A percentile compares a stretch with the other conserved stretches of the same genome.
These are phyloP conservation scores for Penicillium sp. DNA, from an alignment of 2,329 filamentous ascomycete genomes.

Conservation along the genomic window DNA sequence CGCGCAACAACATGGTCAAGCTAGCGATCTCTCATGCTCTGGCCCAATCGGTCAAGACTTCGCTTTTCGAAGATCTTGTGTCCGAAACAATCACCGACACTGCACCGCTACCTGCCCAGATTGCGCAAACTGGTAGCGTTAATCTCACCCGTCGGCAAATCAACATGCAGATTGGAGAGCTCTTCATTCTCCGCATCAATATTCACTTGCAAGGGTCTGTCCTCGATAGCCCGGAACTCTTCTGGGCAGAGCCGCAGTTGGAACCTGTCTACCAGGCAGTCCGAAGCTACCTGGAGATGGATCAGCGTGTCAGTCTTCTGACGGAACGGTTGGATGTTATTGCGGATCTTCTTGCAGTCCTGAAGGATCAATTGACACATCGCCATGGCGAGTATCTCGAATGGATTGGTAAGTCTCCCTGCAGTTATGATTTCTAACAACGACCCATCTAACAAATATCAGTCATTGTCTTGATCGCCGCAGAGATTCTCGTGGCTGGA, in stretches of 20 bases:
- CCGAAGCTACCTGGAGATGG: constrained; percentile 94
- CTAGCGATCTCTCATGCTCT: constrained; percentile 93
- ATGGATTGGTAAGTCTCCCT: constrained; percentile 71
- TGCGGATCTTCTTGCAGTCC: constrained; percentile 83
- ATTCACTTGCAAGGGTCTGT: constrained; percentile 97
- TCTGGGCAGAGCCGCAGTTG: constrained; percentile 96
- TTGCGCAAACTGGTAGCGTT: constrained; percentile 89
- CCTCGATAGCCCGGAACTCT: constrained; percentile 92
- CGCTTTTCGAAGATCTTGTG: constrained; percentile 91
- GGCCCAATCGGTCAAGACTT: constrained; percentile 96
- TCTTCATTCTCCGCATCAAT: constrained; percentile 96
- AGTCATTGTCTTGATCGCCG: constrained; percentile 95
- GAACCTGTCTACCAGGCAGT: constrained; percentile 97
- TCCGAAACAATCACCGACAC: constrained; percentile 91
- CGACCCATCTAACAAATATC: constrained; percentile 16
- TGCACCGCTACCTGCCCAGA: constrained; percentile 88
- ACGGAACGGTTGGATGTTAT: constrained; percentile 92
- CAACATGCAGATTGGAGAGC: constrained; percentile 98
- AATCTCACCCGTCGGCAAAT: constrained; percentile 84
- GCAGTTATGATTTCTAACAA: neutral
- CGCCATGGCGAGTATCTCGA: constrained; percentile 87
- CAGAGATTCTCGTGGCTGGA: constrained; percentile 87
- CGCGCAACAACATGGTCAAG: constrained; percentile 97
- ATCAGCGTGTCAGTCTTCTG: constrained; percentile 84
- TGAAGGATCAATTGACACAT: constrained; percentile 94